Conservation (phyloP, 495 filamentous ascomycete genomes). For the Paragyromitra xinjiangensis region DNA sequence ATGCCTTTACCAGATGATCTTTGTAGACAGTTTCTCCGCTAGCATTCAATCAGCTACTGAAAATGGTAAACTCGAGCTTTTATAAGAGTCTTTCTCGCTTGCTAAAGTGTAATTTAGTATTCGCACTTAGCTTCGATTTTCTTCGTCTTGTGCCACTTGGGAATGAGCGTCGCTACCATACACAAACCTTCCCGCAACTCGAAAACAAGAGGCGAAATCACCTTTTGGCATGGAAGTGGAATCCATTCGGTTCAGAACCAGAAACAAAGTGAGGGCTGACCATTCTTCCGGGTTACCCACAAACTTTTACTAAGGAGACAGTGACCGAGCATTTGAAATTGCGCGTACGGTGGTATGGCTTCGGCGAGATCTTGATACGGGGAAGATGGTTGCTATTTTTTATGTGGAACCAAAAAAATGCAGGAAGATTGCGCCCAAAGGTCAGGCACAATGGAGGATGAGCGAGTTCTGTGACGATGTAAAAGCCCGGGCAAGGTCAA, state of each 20-base stretch:
- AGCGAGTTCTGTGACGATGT: slow-evolving; percentile 49
- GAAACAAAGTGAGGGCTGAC: slow-evolving; percentile 24
- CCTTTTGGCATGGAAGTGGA: slow-evolving; percentile 47
- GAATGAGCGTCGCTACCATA: slow-evolving; percentile 32
- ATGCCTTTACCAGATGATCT: slow-evolving; percentile 47
- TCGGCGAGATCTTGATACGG: slow-evolving; percentile 37
- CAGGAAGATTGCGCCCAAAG: slow-evolving; percentile 25
- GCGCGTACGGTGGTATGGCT: slow-evolving; percentile 47
- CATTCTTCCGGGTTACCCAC: not conserved
- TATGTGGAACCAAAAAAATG: slow-evolving; percentile 42
- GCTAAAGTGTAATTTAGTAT: slow-evolving; percentile 41
- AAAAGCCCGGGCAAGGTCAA: slow-evolving; percentile 22
- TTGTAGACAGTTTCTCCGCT: slow-evolving; percentile 42
- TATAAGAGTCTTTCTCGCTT: not conserved
- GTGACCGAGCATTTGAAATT: slow-evolving; percentile 48
- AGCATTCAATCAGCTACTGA: slow-evolving; percentile 37
- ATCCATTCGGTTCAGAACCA: slow-evolving; percentile 22
- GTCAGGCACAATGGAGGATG: slow-evolving; percentile 45
- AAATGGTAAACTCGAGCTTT: slow-evolving; percentile 29
- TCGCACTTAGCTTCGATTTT: slow-evolving; percentile 47
- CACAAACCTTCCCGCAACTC: slow-evolving; percentile 39
- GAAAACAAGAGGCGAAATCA: slow-evolving; percentile 47
- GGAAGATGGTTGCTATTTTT: slow-evolving; percentile 43
- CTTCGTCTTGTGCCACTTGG: slow-evolving; percentile 43
- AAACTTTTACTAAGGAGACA: slow-evolving; percentile 13